Evolutionary conservation across 306 rosid species (phyloP).

Genomic region (barrel medic (Medicago truncatula)): DNA sequence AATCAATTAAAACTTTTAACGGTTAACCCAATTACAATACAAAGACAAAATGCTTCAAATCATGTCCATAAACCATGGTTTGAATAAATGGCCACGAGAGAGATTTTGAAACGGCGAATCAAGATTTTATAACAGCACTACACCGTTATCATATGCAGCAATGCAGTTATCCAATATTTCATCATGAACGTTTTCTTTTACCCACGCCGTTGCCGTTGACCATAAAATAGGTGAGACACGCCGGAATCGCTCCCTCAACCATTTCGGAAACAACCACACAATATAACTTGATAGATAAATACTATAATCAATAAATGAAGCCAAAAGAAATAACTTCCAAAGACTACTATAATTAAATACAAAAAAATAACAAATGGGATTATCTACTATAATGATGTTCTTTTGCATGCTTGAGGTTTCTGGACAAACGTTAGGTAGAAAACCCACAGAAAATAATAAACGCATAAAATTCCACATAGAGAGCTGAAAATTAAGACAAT

Average conservation of each 20-base stretch:
- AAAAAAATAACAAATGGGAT: conserved; percentile 30
- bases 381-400: conserved; percentile 51
- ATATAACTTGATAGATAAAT: no score
- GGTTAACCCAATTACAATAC: neutral
- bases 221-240: no score
- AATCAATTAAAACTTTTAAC: neutral
- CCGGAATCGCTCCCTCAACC: no score
- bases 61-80: conserved; percentile 12
- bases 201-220: no score
- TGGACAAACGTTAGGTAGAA: conserved; percentile 46
- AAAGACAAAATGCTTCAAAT: conserved; percentile 33
- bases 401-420: conserved; percentile 53
- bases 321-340: neutral
- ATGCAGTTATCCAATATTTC: conserved; percentile 3
- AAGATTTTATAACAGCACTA: no score
- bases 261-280: no score
- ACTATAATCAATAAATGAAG: no score
- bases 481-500: conserved; percentile 47
- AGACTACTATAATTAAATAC: conserved; percentile 15
- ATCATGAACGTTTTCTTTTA: no score
- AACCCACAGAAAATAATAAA: conserved; percentile 44
- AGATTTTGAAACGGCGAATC: no score
- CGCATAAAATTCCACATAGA: no score
- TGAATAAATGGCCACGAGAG: conserved; percentile 5
- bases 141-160: neutral